phyloP scores from a whole-genome alignment of 1,139 yeast genomes.

The Kodamaea plutei region DNA sequence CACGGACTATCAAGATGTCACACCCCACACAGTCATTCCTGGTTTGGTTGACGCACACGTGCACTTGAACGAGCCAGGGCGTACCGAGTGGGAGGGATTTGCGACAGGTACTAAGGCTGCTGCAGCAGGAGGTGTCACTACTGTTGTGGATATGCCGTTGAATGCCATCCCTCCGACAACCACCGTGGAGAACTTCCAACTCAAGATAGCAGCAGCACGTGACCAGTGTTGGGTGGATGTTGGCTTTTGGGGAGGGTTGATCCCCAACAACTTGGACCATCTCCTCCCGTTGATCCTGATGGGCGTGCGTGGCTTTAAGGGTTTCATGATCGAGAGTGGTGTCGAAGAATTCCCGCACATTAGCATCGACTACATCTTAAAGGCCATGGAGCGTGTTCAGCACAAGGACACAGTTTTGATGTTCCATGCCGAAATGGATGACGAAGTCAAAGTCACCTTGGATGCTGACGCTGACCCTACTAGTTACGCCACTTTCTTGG shows the following conservation, averaged over 20 bases:
- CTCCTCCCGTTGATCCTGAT: conserved; percentile 70
- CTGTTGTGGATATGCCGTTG: conserved; percentile 93
- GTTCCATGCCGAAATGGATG: conserved; percentile 91
- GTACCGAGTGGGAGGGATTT: conserved; percentile 96
- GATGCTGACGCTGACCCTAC: conserved; percentile 46
- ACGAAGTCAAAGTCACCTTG: conserved; percentile 8
- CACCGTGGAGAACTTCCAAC: conserved; percentile 66
- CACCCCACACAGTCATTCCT: conserved; percentile 71
- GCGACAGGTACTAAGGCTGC: conserved; percentile 91
- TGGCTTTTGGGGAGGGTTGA: conserved; percentile 94
- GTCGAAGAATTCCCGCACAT: conserved; percentile 93
- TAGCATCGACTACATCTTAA: conserved; percentile 52
- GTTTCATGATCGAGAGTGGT: conserved; percentile 86
- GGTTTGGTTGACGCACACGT: conserved; percentile 94
- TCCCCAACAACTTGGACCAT: conserved; percentile 70
- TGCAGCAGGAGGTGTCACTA: conserved; percentile 93
- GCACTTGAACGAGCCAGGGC: conserved; percentile 89
- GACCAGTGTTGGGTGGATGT: conserved; percentile 90
- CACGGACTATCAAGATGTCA: conserved; percentile 46
- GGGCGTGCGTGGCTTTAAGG: conserved; percentile 91
- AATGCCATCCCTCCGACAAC: conserved; percentile 96
- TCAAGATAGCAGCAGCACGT: conserved; percentile 71
- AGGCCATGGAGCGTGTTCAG: conserved; percentile 61
- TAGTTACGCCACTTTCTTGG: conserved; percentile 66
- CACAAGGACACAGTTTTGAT: conserved; percentile 66